Base-by-base conservation (phyloP, 805 yeast genomes). In the Yamadazyma akitaensis region DNA sequence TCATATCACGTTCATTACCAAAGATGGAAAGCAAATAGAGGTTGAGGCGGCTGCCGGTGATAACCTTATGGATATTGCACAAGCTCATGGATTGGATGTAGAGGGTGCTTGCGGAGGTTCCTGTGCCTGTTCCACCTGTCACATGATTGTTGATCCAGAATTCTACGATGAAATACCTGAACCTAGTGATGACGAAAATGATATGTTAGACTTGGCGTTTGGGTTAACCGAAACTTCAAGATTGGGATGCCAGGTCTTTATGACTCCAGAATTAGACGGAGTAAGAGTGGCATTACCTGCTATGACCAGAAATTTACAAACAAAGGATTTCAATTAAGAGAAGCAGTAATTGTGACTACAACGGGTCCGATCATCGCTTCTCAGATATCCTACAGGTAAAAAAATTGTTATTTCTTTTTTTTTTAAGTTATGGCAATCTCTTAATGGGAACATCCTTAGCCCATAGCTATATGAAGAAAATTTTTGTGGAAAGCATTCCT, bases 31-130 rank as follows among this genome's bases (percentile, higher is more conserved):
- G 37, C 97, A 90, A 62, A 73, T 81, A 53, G 80, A 86, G 1
- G 80, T 79, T 56, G 97, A 90, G 60, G 98, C 85, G 1, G 84
- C 92, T 2, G 96, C 85, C 56, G 98, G 98, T 12, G 99, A 94
- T 61, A 82, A 90, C 32, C 61, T 94, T 24, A 70, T 94, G 62
- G 99, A 94, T 63, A 89, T 94, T 47, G 99, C 98, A 5, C 98
- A 94, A 68, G 95, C 94, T 2, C 69, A 91, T 61, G 85, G 91
- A 58, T 67, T 94, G 48, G 99, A 94, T 55, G 91, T 94, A 94
- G 99, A 94, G 64, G 96, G 84, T 38, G 99, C 99, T 0, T 94
- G 99, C 68, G 99, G 99, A 18, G 99, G 98, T 3, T 89, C 97
- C 3, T 94, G 99, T 74, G 99, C 99, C 1, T 94, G 99, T 64